A percentile compares a stretch with the other conserved stretches of the same genome.
These are phyloP conservation scores for Forsythia suspensa DNA, from an alignment of 257 asterid species.

Conservation along the genomic window DNA sequence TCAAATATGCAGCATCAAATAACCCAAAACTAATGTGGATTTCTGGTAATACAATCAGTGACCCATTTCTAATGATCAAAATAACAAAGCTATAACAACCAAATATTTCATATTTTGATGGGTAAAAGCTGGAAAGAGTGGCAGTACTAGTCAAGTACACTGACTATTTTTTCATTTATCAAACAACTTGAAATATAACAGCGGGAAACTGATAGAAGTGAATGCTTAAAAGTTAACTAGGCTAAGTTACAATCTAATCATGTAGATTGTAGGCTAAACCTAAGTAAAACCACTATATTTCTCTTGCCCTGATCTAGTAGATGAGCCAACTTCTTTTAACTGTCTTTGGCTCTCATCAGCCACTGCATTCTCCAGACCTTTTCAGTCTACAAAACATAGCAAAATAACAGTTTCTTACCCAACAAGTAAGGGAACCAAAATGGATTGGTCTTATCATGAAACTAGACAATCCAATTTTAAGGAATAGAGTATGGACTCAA, in stretches of 20 bases:
- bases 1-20: constrained; percentile 7
- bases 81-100: not conserved
- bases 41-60: not conserved
- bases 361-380: constrained; percentile 95
- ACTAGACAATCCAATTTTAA: too few species aligned
- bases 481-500: constrained; percentile 5
- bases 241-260: not conserved
- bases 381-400: constrained; percentile 63
- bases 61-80: too few species aligned
- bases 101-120: not conserved
- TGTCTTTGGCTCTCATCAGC: constrained; percentile 96
- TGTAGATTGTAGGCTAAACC: not conserved
- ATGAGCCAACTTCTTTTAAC: constrained; percentile 57
- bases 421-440: constrained; percentile 17
- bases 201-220: not conserved
- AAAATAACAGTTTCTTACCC: constrained; percentile 22
- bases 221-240: not conserved
- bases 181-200: not conserved
- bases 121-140: not conserved
- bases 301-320: constrained; percentile 74
- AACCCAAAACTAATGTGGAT: not conserved
- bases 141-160: constrained; percentile 3
- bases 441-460: too few species aligned
- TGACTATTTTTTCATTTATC: not conserved
- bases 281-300: constrained; percentile 58